Evolutionary conservation across 208 protist genomes (phyloP).

Genomic region (Tritrichomonas musculus): DNA sequence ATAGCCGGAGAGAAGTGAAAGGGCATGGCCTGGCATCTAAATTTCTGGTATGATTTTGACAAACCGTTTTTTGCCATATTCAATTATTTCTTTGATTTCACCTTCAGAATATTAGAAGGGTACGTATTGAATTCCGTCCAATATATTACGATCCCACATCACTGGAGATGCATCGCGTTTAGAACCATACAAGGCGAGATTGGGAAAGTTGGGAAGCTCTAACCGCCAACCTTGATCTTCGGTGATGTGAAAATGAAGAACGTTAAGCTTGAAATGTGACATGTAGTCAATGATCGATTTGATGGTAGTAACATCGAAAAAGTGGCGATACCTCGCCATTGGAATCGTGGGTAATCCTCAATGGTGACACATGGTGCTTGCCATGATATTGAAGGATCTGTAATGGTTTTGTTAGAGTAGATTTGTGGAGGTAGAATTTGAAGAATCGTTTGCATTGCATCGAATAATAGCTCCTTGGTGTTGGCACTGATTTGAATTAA

Average conservation of each 20-base stretch:
- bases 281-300: background rate
- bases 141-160: too few species aligned
- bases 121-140: too few species aligned
- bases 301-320: background rate
- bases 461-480: too few species aligned
- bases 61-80: background rate
- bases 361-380: background rate
- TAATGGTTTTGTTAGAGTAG: too few species aligned
- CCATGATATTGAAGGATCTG: too few species aligned
- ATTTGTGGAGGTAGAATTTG: too few species aligned
- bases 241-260: background rate
- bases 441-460: background rate
- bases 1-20: background rate
- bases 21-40: background rate
- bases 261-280: background rate
- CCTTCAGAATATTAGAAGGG: slow-evolving; percentile 13
- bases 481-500: too few species aligned
- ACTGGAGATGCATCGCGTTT: background rate
- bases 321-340: background rate
- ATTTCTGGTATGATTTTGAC: background rate
- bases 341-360: background rate
- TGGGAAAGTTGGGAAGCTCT: background rate
- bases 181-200: background rate
- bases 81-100: background rate
- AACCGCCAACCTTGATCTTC: background rate